Percentiles rank a stretch among this genome's conserved stretches.
phyloP scores from a whole-genome alignment of 768 basidiomycete species.

The Mycena alexandri region DNA sequence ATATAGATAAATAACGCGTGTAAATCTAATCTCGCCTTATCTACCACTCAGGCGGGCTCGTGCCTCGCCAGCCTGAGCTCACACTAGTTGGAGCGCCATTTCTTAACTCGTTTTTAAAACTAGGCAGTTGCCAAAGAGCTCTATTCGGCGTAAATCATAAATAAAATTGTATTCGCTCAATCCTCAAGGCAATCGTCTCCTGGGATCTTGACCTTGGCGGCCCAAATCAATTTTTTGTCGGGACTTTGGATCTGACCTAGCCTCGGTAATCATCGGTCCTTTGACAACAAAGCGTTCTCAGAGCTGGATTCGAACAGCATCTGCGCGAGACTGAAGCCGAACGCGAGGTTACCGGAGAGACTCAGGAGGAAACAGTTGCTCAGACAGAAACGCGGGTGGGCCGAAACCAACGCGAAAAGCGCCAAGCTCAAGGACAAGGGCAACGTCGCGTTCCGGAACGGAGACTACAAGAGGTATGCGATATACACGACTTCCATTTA shows the following conservation, averaged over 20 bases:
- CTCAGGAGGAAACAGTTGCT: background rate
- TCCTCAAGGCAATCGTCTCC: too few relatives aligned
- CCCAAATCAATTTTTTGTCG: too few relatives aligned
- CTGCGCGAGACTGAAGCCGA: background rate
- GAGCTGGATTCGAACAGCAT: background rate
- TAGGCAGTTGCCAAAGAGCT: too few relatives aligned
- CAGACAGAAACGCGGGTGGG: slow-evolving; percentile 25
- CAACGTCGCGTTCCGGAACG: slow-evolving; percentile 28
- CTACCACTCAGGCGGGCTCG: slow-evolving; percentile 1
- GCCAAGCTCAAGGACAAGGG: slow-evolving; percentile 20
- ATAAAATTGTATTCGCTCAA: too few relatives aligned
- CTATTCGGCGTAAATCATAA: too few relatives aligned
- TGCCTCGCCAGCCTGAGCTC: slow-evolving; percentile 3
- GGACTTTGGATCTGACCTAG: too few relatives aligned
- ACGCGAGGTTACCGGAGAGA: slow-evolving; percentile 5
- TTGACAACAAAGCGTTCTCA: too few relatives aligned
- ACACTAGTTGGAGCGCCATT: too few relatives aligned
- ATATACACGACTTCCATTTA: slow-evolving; percentile 28
- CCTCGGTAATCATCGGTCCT: too few relatives aligned
- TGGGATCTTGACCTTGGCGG: too few relatives aligned
- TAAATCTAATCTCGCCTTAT: slow-evolving; percentile 7
- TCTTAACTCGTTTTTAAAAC: too few relatives aligned
- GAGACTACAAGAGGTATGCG: slow-evolving; percentile 29
- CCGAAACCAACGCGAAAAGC: slow-evolving; percentile 10
- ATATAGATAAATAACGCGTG: background rate